Conservation (phyloP, 345 rosid genomes). For the Arabis hirsuta region DNA sequence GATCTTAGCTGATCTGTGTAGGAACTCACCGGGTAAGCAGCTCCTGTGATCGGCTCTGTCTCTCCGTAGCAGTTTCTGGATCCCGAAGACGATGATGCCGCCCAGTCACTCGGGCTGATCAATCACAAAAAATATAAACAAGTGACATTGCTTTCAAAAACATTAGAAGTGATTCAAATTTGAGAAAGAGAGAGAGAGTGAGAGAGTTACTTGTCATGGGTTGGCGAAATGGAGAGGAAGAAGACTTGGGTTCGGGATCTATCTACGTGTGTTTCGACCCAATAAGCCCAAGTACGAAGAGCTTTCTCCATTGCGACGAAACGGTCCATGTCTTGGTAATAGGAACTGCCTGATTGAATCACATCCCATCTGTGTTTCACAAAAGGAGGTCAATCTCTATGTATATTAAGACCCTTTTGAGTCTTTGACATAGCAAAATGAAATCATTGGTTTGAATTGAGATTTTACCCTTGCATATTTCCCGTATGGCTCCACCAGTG, state of each 20-base stretch:
- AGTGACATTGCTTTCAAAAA: background rate
- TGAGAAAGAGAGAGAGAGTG: conserved; percentile 31
- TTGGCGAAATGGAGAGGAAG: conserved; percentile 90
- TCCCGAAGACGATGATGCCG: conserved; percentile 46
- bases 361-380: conserved; percentile 81
- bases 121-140: background rate
- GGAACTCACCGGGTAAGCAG: conserved; percentile 59
- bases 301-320: conserved; percentile 84
- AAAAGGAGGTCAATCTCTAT: background rate
- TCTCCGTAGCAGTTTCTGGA: conserved; percentile 86
- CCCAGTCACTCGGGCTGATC: conserved; percentile 84
- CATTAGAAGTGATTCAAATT: background rate
- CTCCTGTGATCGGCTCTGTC: conserved; percentile 61
- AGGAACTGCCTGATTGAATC: conserved; percentile 71
- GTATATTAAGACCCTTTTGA: background rate
- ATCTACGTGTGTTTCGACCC: conserved; percentile 80
- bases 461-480: conserved; percentile 66
- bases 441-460: background rate
- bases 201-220: conserved; percentile 75
- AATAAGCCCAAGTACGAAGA: conserved; percentile 81
- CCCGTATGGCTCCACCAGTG: conserved; percentile 97
- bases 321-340: conserved; percentile 92
- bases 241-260: conserved; percentile 60
- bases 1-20: conserved; percentile 76
- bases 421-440: background rate